Evolutionary conservation across 768 basidiomycete species (phyloP), one percentile per base, ranked within the genome.

Genomic region (Naganishia randhawae): DNA sequence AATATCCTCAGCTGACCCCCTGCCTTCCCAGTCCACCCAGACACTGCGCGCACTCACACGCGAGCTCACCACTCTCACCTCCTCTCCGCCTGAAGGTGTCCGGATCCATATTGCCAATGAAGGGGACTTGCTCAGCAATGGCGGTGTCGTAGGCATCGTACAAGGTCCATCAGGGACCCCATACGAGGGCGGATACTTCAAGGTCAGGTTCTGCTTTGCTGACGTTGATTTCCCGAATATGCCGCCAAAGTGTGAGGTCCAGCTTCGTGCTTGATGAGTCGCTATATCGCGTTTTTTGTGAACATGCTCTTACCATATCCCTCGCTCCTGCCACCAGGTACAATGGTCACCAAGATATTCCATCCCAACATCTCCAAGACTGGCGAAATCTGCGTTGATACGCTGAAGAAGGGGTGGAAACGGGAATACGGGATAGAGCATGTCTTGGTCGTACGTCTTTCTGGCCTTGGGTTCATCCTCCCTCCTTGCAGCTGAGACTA

Each of bases 331-430:
- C 67, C 17, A 45, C 19, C 72, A 95, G 93, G 94, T 76, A 88
- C 90, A 83, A 89, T 96, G 16, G 67, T 79, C n/a, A 96, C 94
- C 57, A 96, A 95, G 83, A 94, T 98, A 66, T 97, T 97, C 80
- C 94, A 97, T 75, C 94, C 95, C 0, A 98, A 98, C 74, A 92
- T 98, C 45, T 94, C 92, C 0, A 84, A 85, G 37, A 80, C 85
- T 0, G 93, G 93, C 17, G 93, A 96, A 80, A 97, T 97, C 73
- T 97, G 93, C 78, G 93, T 97, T 16, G 95, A 94, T 82, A 97
- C 93, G 8, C 82, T 97, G 29, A 97, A 96, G 84, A 95, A 96
- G 80, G 92, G 95, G 75, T 97, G 94, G 94, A 89, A 92, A 78
- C 85, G 90, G 27, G 85, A 87, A 14, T 94, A 91, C 74, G 94